Evolutionary conservation across 768 basidiomycete genomes (phyloP), one percentile per base, ranked within the genome.

Genomic region (Tricholoma matsutake): DNA sequence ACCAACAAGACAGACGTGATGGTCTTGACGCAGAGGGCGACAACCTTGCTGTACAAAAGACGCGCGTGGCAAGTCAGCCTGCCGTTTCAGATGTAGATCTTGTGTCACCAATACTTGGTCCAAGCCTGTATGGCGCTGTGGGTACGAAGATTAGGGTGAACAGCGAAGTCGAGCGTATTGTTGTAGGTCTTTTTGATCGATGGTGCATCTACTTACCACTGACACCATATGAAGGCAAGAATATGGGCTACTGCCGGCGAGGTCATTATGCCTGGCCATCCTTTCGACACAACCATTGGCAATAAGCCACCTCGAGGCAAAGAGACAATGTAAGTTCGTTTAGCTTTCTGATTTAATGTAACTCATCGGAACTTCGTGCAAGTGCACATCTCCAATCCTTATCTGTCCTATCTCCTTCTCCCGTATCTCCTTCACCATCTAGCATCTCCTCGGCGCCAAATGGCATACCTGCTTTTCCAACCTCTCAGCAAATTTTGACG

Each of bases 201-300:
- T 52, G n/a, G 47, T 18, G 39, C 53, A 61, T 54, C 51, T 16
- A 2, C 29, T 57, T 22, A n/a, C 16, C n/a, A 53, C 51, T 53
- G 18, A 53, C 28, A 20, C 47, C 47, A 45, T 47, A 16, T 47
- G n/a, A 20, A 92, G 91, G 69, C 79, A 28, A 90, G 85, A 67
- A 87, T 93, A 63, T 89, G 89, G 88, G 62, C 76, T 10, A 83
- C 86, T 9, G 76, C 86, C 10, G 83, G 86, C 18, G 89, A 91
- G 49, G 75, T 86, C 35, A 78, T 92, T 16, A 81, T 83, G 75
- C 83, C 85, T 16, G 83, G 83, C 13, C 76, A 83, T 65, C 65
- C 71, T 9, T 82, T 76, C 64, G 69, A 76, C 54, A 63, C 66
- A 0, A 66, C 74, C n/a, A 71, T 64, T 45, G 69, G 70, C 13